Base-by-base conservation (phyloP, 148 eudicot species). In the Tetragonia tetragonoides region DNA sequence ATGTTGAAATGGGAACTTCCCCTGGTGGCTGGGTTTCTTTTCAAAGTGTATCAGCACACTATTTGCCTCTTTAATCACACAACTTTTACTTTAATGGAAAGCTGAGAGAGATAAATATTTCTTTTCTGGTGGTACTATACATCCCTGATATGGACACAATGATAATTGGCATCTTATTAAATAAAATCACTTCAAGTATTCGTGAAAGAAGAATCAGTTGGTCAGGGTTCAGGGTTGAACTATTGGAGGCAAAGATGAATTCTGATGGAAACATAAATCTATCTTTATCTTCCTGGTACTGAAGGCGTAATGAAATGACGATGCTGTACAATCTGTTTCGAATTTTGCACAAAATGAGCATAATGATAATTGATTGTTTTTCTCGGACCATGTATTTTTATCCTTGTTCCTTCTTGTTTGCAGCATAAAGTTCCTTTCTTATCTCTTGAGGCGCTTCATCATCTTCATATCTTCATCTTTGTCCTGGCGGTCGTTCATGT, bases 401-500 rank as follows among this genome's bases (percentile, higher is more conserved):
- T 3, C 5, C 63, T 21, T 47, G 9, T 7, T 72, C 18, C 14
- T 11, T 49, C 6, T 7, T 40, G 39, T 80, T 60, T 63, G 74
- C 81, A 94, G 98, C 24, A 81, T 68, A 82, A 90, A 82, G 93
- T 89, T 49, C 94, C 98, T 17, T 78, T 91, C 81, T 75, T 94
- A 81, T 92, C 98, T 15, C 75, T 87, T 65, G 97, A 91, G 81
- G 98, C 90, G 28, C 83, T 90, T 69, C 98, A 90, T 78, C 97
- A 94, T 85, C 91, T 91, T 51, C 98, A 94, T 80, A 90, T 94
- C 82, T 94, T 94, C 81, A 91, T 94, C 84, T 94, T 94, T 80
- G 94, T 94, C 49, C 87, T 94, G 59, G 98, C 97, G 0, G 83
- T 90, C 53, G 93, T 84, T 76, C 98, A 94, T 70, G 91, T 90